Evolutionary conservation across 345 rosid species (phyloP).

Genomic region (Kandelia obovata): DNA sequence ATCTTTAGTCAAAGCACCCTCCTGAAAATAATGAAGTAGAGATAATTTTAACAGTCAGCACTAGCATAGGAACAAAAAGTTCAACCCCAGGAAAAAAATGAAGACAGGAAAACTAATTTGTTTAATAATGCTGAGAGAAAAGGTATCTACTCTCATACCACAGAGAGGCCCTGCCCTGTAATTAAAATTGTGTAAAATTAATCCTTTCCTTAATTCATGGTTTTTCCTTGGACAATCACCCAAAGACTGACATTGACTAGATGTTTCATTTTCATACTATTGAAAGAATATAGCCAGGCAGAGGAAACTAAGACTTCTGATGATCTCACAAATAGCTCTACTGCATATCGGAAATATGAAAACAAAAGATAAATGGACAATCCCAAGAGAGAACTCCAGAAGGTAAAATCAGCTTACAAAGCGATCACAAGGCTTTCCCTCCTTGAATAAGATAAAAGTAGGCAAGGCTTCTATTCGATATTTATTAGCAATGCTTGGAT

Average conservation of each 20-base stretch:
- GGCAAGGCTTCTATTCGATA: conserved; percentile 79
- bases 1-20: conserved; percentile 73
- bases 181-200: not conserved
- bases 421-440: conserved; percentile 75
- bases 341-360: not conserved
- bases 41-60: not conserved
- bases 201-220: not conserved
- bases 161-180: not conserved
- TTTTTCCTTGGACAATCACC: not conserved
- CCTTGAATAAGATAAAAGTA: conserved; percentile 81
- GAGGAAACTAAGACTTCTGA: not conserved
- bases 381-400: not conserved
- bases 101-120: not conserved
- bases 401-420: conserved; percentile 55
- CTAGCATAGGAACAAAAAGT: not conserved
- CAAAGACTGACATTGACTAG: not conserved
- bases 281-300: not conserved
- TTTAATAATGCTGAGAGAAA: not conserved
- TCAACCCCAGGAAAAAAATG: not conserved
- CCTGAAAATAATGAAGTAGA: conserved; percentile 38
- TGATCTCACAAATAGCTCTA: not conserved
- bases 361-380: not conserved
- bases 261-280: not conserved
- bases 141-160: not conserved
- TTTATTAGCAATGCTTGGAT: conserved; percentile 66